Evolutionary conservation across 805 yeast genomes (phyloP), one percentile per base, ranked within the genome.

Genomic region (Nakazawaea holstii): DNA sequence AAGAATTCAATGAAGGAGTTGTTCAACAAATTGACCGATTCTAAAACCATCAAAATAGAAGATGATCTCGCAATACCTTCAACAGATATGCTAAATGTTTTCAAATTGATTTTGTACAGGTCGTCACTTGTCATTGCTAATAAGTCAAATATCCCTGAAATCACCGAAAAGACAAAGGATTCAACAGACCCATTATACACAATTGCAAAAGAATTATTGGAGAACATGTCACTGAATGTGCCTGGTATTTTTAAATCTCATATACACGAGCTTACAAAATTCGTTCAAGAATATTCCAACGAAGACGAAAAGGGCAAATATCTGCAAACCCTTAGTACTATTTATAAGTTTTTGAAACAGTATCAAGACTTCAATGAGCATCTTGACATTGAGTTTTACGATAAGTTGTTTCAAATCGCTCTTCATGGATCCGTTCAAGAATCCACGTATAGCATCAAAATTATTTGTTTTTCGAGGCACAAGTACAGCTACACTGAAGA

Each of bases 211-310:
- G 78, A 73, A 42, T 53, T 85, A 4, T 62, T 88, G 26, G 81
- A 80, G 49, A 70, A 76, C 37, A 76, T 87, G 2, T 80, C 95
- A 0, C 55, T 61, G 2, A 69, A 75, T 3, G 67, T 77, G 41
- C 96, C 96, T 0, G 73, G 74, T 11, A 79, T 83, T 1, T 73
- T 89, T 59, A 77, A 77, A 54, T 72, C 74, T 31, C 87, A 87
- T 55, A 67, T 83, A 8, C 64, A 70, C 5, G 72, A 73, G 6
- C 65, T 89, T 47, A 67, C 73, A 4, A 61, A 68, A 0, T 55
- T 70, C 9, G 60, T 80, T 2, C 62, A 63, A 47, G 50, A 54
- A 14, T 53, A 55, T 17, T 17, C 29, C 3, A 17, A 4, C 10
- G 39, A 41, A 11, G 47, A 39, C 13, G 30, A 2, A 31, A 49